Conservation (phyloP, 495 filamentous ascomycete species). For the Friedmanniomyces endolithicus region DNA sequence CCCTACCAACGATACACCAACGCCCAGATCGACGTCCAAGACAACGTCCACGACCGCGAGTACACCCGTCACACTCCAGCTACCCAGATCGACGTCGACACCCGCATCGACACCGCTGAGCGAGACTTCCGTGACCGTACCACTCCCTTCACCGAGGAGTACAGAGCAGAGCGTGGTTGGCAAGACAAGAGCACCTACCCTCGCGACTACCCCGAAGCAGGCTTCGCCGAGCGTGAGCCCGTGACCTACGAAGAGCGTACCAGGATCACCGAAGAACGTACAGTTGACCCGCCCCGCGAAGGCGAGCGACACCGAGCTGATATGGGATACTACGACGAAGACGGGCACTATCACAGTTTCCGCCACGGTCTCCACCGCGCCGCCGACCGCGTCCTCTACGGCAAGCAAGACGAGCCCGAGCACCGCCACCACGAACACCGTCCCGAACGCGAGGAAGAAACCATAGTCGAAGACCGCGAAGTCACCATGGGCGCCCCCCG, state of each 20-base stretch:
- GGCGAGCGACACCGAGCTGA: conserved; percentile 48
- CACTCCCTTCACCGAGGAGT: conserved; percentile 48
- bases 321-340: conserved; percentile 99
- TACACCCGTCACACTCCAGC: conserved; percentile 30
- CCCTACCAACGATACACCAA: conserved; percentile 43
- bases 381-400: conserved; percentile 68
- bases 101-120: conserved; percentile 71
- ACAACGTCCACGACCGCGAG: conserved; percentile 41
- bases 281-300: conserved; percentile 38
- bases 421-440: conserved; percentile 32
- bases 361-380: conserved; percentile 74
- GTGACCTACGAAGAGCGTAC: conserved; percentile 20
- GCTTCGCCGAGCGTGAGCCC: conserved; percentile 17
- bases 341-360: conserved; percentile 91
- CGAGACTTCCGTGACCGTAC: conserved; percentile 70
- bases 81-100: conserved; percentile 35
- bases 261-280: conserved; percentile 31
- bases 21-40: conserved; percentile 53
- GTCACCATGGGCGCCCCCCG: conserved; percentile 20
- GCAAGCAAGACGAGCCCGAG: conserved; percentile 46
- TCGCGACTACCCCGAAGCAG: conserved; percentile 9
- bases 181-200: conserved; percentile 24
- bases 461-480: conserved; percentile 28
- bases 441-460: conserved; percentile 22
- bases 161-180: conserved; percentile 36